Evolutionary conservation across 2,329 filamentous ascomycete genomes (phyloP).

Genomic region (Verticillium longisporum): DNA sequence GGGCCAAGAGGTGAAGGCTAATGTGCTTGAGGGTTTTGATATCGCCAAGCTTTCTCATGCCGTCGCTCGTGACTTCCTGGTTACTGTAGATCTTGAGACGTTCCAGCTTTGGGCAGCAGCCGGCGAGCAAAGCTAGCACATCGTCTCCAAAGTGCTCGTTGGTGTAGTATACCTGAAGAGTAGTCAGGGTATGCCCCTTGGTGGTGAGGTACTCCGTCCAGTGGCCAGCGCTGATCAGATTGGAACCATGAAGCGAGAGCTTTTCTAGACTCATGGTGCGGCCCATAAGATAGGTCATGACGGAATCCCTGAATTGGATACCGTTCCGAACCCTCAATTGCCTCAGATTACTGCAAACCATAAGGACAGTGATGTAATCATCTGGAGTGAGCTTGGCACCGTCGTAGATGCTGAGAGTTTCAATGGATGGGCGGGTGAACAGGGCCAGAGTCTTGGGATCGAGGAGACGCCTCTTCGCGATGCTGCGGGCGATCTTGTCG

Average conservation of each 20-base stretch:
- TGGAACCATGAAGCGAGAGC: slow-evolving; percentile 76
- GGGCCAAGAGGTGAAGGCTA: slow-evolving; percentile 59
- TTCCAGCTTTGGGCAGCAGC: slow-evolving; percentile 59
- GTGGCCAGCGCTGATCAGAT: slow-evolving; percentile 68
- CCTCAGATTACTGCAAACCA: slow-evolving; percentile 61
- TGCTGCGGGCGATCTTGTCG: slow-evolving; percentile 52
- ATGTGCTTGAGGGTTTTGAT: slow-evolving; percentile 65
- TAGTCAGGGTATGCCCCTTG: slow-evolving; percentile 58
- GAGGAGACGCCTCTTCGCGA: slow-evolving; percentile 54
- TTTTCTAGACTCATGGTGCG: slow-evolving; percentile 63
- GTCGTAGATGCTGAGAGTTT: slow-evolving; percentile 51
- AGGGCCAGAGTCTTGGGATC: slow-evolving; percentile 47
- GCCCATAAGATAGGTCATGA: slow-evolving; percentile 73
- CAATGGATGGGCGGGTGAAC: slow-evolving; percentile 46
- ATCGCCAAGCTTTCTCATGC: slow-evolving; percentile 57
- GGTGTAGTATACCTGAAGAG: slow-evolving; percentile 74
- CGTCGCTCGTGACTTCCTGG: slow-evolving; percentile 60
- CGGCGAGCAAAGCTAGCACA: slow-evolving; percentile 53
- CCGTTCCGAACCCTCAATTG: slow-evolving; percentile 72
- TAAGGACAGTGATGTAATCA: slow-evolving; percentile 77
- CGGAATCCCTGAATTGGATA: slow-evolving; percentile 84
- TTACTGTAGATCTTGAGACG: slow-evolving; percentile 79
- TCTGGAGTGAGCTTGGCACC: slow-evolving; percentile 60
- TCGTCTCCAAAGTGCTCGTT: slow-evolving; percentile 76
- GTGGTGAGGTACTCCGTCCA: slow-evolving; percentile 65